Conservation (phyloP, 2,329 filamentous ascomycete species). For the Aspergillus sp. region DNA sequence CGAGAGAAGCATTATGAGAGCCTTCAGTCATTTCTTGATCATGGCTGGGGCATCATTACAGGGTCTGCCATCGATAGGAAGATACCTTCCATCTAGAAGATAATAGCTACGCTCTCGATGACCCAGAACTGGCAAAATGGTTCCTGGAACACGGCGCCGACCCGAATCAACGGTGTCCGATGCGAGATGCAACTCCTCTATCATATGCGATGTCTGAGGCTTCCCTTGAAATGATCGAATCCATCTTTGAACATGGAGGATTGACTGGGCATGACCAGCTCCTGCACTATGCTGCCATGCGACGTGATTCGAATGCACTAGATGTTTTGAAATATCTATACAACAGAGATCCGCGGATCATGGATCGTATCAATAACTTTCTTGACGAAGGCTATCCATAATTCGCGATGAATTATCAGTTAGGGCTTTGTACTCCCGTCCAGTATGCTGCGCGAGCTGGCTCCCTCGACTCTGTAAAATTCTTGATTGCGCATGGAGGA, state of each 20-base stretch:
- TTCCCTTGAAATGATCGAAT: slow-evolving; percentile 1
- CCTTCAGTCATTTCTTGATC: slow-evolving; percentile 1
- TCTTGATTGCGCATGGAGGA: slow-evolving; percentile 4
- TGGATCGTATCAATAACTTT: neutral
- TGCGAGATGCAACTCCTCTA: slow-evolving; percentile 5
- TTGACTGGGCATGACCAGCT: slow-evolving; percentile 6
- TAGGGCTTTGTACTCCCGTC: slow-evolving; percentile 4
- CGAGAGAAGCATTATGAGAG: neutral
- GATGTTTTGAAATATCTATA: neutral
- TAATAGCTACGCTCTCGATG: slow-evolving; percentile 5
- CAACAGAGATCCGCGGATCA: neutral
- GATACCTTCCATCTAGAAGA: neutral
- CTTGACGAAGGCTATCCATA: slow-evolving; percentile 6
- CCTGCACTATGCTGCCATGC: slow-evolving; percentile 8
- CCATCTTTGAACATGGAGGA: slow-evolving; percentile 4
- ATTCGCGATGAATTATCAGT: slow-evolving; percentile 3
- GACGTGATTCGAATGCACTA: neutral
- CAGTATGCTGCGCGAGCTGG: slow-evolving; percentile 6
- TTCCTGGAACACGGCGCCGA: slow-evolving; percentile 9
- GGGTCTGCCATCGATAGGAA: slow-evolving; percentile 1
- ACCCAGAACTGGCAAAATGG: slow-evolving; percentile 1
- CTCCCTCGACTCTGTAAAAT: slow-evolving; percentile 4
- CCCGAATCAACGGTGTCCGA: slow-evolving; percentile 6
- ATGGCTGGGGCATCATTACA: slow-evolving; percentile 3
- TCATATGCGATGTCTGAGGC: slow-evolving; percentile 4